Percentiles rank a stretch among this genome's conserved stretches.
Evolutionary conservation across 2,329 filamentous ascomycete species (phyloP).

Genomic region (Keithomyces neogunnii): DNA sequence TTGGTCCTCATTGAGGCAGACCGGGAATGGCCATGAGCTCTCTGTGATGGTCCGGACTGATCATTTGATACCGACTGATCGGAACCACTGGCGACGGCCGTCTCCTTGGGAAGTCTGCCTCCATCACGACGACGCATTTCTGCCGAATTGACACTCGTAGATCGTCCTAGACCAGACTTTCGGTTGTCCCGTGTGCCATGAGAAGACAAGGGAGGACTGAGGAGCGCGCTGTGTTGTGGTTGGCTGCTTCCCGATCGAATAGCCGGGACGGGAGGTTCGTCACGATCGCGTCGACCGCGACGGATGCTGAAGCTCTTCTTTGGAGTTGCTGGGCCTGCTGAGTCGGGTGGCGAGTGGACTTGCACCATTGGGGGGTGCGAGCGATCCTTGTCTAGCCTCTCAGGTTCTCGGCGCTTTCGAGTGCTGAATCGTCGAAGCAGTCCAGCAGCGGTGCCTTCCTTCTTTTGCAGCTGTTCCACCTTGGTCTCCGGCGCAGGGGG

Average conservation of each 20-base stretch:
- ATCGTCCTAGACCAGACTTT: slow-evolving; percentile 66
- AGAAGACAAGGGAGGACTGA: slow-evolving; percentile 62
- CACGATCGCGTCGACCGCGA: slow-evolving; percentile 44
- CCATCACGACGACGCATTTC: slow-evolving; percentile 62
- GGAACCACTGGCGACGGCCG: slow-evolving; percentile 68
- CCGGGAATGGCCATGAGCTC: slow-evolving; percentile 42
- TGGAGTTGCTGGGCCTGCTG: slow-evolving; percentile 42
- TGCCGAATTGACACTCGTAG: slow-evolving; percentile 84
- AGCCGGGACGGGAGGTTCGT: slow-evolving; percentile 38
- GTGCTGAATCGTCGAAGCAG: slow-evolving; percentile 88
- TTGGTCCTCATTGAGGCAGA: slow-evolving; percentile 67
- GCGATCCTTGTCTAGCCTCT: slow-evolving; percentile 52
- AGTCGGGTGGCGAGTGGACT: slow-evolving; percentile 68
- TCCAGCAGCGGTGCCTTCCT: slow-evolving; percentile 79
- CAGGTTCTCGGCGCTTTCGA: slow-evolving; percentile 61
- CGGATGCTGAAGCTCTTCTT: slow-evolving; percentile 86
- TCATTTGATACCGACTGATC: slow-evolving; percentile 60
- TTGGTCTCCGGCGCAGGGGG: slow-evolving; percentile 45
- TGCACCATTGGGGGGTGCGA: slow-evolving; percentile 67
- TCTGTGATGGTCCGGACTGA: slow-evolving; percentile 41
- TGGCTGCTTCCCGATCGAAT: slow-evolving; percentile 52
- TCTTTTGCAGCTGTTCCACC: slow-evolving; percentile 57
- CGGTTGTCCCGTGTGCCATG: slow-evolving; percentile 47
- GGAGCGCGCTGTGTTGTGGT: slow-evolving; percentile 67
- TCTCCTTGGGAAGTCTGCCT: slow-evolving; percentile 47